Evolutionary conservation across 352 stramenopile species (phyloP).

Genomic region (Phytophthora quininea): DNA sequence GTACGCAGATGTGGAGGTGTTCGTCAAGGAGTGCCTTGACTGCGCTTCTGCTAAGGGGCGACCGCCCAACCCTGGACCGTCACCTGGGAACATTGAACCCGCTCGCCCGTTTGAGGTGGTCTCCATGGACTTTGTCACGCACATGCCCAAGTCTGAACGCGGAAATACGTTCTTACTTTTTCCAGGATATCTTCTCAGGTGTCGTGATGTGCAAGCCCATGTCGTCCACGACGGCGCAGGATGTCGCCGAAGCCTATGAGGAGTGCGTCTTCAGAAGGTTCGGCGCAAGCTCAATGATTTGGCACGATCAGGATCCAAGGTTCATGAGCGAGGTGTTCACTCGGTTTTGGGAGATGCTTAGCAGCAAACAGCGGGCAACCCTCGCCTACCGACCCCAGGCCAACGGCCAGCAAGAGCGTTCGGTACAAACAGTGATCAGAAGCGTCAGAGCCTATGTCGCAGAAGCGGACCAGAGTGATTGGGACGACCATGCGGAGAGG

Average conservation of each 20-base stretch:
- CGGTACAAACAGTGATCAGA: conserved; percentile 7
- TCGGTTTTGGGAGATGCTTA: not conserved
- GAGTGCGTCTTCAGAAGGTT: not conserved
- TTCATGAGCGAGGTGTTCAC: not conserved
- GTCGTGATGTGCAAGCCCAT: not conserved
- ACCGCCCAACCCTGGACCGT: conserved; percentile 5
- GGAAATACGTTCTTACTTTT: not conserved
- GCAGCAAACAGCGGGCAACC: conserved; percentile 6
- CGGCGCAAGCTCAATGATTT: not conserved
- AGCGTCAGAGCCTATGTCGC: conserved; percentile 5
- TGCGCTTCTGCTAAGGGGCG: not conserved
- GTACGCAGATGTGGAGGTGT: not conserved
- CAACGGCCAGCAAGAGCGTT: conserved; percentile 9
- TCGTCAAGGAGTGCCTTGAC: not conserved
- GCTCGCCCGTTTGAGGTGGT: not conserved
- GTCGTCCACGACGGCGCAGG: not conserved
- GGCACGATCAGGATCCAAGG: not conserved
- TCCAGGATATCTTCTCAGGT: not conserved
- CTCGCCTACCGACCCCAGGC: conserved; percentile 13
- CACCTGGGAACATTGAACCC: conserved; percentile 8
- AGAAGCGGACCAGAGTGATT: conserved; percentile 12
- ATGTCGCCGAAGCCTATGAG: not conserved
- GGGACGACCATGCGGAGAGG: conserved; percentile 8
- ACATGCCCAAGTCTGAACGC: not conserved
- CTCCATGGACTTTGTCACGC: conserved; percentile 1